phyloP scores from a whole-genome alignment of 139 green algal species.

The Spirogloea muscicola region DNA sequence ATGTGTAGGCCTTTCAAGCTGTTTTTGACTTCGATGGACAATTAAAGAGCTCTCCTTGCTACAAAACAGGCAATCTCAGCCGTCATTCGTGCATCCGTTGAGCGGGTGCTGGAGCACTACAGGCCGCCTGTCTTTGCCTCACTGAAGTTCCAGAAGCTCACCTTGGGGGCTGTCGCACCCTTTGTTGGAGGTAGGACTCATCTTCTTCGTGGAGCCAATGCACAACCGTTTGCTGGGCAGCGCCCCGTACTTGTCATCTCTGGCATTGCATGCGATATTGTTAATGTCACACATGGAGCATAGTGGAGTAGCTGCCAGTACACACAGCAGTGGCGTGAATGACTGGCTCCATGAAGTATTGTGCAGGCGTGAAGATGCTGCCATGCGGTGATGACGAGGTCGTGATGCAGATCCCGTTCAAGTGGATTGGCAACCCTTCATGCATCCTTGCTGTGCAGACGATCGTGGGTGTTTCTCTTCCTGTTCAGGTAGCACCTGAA shows the following conservation, averaged over 20 bases:
- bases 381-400: constrained; percentile 21
- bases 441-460: constrained; percentile 38
- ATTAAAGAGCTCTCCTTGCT: no score
- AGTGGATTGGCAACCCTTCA: constrained; percentile 37
- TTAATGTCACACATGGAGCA: no score
- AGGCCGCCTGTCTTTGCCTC: constrained; percentile 21
- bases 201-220: no score
- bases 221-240: no score
- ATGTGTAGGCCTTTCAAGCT: no score
- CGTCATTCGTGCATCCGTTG: constrained; percentile 18
- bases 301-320: no score
- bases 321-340: no score
- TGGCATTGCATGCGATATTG: no score
- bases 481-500: constrained; percentile 37
- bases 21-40: no score
- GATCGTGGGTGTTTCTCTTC: constrained; percentile 22
- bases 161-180: constrained; percentile 22
- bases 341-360: no score
- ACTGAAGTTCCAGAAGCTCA: constrained; percentile 44
- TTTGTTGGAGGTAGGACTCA: constrained; percentile 43
- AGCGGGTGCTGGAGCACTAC: constrained; percentile 33
- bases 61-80: constrained; percentile 19
- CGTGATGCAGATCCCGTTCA: constrained; percentile 35
- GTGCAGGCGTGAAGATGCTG: constrained; percentile 33
- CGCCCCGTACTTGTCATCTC: no score